phyloP scores from a whole-genome alignment of 2,329 filamentous ascomycete genomes.

The Sporothrix pseudoabietina region DNA sequence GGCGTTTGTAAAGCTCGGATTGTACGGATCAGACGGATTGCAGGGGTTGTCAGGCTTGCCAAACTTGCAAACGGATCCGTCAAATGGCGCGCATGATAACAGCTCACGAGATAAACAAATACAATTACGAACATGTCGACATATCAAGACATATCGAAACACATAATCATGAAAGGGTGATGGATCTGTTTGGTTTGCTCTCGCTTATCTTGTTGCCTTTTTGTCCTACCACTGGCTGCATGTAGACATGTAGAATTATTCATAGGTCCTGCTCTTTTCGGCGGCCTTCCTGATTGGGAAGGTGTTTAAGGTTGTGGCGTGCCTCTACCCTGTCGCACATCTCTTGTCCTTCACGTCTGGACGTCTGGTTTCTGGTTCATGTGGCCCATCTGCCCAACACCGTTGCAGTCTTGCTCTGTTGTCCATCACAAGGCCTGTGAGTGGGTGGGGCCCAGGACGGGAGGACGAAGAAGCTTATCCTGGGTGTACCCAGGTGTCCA shows the following conservation, averaged over 20 bases:
- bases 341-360: neutral
- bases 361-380: neutral
- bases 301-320: constrained; percentile 1
- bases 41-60: too few species aligned
- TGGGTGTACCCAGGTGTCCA: neutral
- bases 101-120: neutral
- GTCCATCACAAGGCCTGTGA: constrained; percentile 4
- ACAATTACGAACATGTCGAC: neutral
- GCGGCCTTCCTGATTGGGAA: constrained; percentile 6
- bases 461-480: constrained; percentile 22
- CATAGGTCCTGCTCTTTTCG: neutral
- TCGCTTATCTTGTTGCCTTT: neutral
- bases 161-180: neutral
- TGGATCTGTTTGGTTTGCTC: neutral
- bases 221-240: neutral
- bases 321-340: neutral
- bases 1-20: neutral
- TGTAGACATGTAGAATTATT: constrained; percentile 3
- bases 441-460: neutral
- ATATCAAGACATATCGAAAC: neutral
- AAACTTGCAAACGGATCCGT: neutral
- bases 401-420: neutral
- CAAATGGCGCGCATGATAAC: neutral
- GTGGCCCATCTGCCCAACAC: neutral
- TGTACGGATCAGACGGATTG: neutral